phyloP scores from a whole-genome alignment of 371 early-diverging fungal species.

The Dinochytrium kinnereticum region DNA sequence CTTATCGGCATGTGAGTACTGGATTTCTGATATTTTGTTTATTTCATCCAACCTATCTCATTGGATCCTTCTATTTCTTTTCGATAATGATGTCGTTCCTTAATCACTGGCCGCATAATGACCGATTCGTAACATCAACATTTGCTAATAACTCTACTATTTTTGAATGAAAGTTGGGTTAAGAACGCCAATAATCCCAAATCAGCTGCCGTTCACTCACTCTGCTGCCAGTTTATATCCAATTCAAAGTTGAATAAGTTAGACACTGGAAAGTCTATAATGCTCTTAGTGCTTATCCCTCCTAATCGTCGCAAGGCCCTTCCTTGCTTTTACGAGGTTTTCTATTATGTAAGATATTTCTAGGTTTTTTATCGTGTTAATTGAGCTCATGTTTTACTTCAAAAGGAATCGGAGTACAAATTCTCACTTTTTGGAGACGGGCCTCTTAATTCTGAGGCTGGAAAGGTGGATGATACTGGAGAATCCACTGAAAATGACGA shows the following conservation, averaged over 20 bases:
- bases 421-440: slow-evolving; percentile 3
- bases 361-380: neutral
- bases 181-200: slow-evolving; percentile 1
- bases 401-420: slow-evolving; percentile 1
- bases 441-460: no score
- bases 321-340: neutral
- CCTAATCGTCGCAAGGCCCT: neutral
- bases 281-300: slow-evolving; percentile 14
- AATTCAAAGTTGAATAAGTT: neutral
- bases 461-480: neutral
- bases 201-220: neutral
- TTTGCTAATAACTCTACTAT: no score
- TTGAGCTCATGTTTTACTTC: neutral
- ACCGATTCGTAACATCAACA: no score
- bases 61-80: neutral
- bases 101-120: no score
- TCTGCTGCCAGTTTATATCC: slow-evolving; percentile 14
- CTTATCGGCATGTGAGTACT: slow-evolving; percentile 22
- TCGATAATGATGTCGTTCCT: neutral
- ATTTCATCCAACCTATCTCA: no score
- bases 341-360: neutral
- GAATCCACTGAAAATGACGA: neutral
- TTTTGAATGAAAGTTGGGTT: slow-evolving; percentile 28
- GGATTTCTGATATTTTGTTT: neutral
- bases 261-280: slow-evolving; percentile 9